Percentiles rank a stretch among this genome's conserved stretches.
These are phyloP conservation scores for Neospermospora avenae DNA, from an alignment of 2,329 filamentous ascomycete species.

Conservation along the genomic window DNA sequence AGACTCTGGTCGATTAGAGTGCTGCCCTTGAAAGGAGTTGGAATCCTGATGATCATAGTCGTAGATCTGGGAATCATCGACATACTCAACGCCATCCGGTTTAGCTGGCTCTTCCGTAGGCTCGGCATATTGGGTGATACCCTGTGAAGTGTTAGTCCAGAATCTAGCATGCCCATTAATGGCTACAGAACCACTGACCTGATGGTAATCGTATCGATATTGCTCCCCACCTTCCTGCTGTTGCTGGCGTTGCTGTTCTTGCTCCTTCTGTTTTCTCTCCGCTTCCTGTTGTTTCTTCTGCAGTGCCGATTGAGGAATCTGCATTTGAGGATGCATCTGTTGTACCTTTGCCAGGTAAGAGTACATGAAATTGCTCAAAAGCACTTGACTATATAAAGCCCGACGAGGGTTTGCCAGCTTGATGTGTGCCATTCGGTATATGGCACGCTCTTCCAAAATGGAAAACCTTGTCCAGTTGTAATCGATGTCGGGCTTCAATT, in stretches of 20 bases:
- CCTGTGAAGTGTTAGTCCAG: slow-evolving; percentile 27
- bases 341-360: slow-evolving; percentile 98
- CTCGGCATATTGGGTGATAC: slow-evolving; percentile 37
- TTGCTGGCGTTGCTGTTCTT: slow-evolving; percentile 35
- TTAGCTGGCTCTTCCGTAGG: slow-evolving; percentile 30
- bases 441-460: slow-evolving; percentile 91
- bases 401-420: slow-evolving; percentile 97
- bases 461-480: slow-evolving; percentile 96
- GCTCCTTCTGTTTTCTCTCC: slow-evolving; percentile 45
- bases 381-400: slow-evolving; percentile 87
- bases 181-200: slow-evolving; percentile 24
- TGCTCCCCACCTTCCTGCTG: slow-evolving; percentile 32
- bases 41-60: slow-evolving; percentile 44
- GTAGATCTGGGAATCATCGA: slow-evolving; percentile 50
- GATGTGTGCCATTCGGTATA: slow-evolving; percentile 98
- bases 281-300: slow-evolving; percentile 66
- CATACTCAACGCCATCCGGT: slow-evolving; percentile 40
- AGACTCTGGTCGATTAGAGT: slow-evolving; percentile 34
- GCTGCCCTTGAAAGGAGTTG: slow-evolving; percentile 32
- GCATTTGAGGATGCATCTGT: slow-evolving; percentile 95
- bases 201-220: slow-evolving; percentile 38
- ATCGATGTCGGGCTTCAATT: slow-evolving; percentile 81
- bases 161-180: not conserved
- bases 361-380: slow-evolving; percentile 99
- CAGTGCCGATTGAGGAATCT: slow-evolving; percentile 75